A percentile compares a stretch with the other conserved stretches of the same genome.
Conservation (phyloP, 139 green algal species). For the Auxenochlorella pyrenoidosa region DNA sequence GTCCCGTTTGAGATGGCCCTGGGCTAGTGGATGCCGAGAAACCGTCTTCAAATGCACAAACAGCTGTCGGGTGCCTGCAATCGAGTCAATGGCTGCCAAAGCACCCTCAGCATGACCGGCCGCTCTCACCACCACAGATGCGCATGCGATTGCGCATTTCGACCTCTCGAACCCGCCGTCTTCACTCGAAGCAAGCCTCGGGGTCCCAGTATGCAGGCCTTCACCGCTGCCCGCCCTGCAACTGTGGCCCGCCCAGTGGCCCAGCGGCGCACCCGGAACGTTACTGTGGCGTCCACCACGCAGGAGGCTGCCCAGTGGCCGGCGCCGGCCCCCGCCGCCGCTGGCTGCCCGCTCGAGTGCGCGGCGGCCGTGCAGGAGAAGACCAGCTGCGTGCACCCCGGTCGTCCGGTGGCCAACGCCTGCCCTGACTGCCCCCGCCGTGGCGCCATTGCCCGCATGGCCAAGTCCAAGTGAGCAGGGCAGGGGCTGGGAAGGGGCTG, state of each 20-base stretch:
- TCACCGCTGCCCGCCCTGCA: background rate
- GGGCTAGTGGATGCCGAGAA: too few relatives aligned
- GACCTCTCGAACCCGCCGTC: background rate
- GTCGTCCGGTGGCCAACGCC: background rate
- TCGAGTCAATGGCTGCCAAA: too few relatives aligned
- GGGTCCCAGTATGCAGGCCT: background rate
- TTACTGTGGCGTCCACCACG: background rate
- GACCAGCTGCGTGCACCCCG: constrained; percentile 17
- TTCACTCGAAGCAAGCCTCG: background rate
- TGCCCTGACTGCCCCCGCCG: constrained; percentile 7
- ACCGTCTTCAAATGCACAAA: too few relatives aligned
- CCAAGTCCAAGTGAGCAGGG: constrained; percentile 9
- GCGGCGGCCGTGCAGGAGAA: background rate
- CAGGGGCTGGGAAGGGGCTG: background rate
- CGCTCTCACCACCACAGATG: too few relatives aligned
- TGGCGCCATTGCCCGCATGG: background rate
- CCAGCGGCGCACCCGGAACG: background rate
- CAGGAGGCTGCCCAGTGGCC: background rate
- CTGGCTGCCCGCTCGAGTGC: background rate
- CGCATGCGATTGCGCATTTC: background rate
- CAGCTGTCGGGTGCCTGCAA: too few relatives aligned
- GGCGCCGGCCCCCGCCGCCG: background rate
- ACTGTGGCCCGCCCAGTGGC: background rate
- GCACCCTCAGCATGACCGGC: too few relatives aligned
- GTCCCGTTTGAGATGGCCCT: too few relatives aligned